A percentile compares a stretch with the other conserved stretches of the same genome.
phyloP scores from a whole-genome alignment of 495 filamentous ascomycete species.

The Lasiosphaeris hirsuta region DNA sequence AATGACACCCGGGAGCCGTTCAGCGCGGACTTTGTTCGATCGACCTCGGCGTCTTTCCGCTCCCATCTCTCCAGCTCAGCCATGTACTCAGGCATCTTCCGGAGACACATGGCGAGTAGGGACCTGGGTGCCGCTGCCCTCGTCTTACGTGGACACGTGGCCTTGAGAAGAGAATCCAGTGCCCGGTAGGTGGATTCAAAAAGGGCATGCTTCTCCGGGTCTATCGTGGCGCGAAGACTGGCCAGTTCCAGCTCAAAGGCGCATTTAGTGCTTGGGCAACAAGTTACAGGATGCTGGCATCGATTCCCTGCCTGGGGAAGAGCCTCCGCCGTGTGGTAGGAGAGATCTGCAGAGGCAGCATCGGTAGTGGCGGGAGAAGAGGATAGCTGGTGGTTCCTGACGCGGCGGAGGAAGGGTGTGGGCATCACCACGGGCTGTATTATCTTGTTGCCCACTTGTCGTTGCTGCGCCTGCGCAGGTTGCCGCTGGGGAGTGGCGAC shows the following conservation, averaged over 20 bases:
- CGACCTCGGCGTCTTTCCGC: conserved; percentile 47
- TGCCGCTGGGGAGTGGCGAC: conserved; percentile 18
- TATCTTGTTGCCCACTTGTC: conserved; percentile 7
- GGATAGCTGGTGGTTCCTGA: conserved; percentile 21
- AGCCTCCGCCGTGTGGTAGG: not conserved
- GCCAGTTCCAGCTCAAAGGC: conserved; percentile 18
- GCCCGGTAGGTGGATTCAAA: conserved; percentile 42
- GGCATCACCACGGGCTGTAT: conserved; percentile 22
- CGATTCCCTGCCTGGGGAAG: not conserved
- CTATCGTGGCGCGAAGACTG: conserved; percentile 7
- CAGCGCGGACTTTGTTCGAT: conserved; percentile 40
- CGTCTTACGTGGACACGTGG: conserved; percentile 30
- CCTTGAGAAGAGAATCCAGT: conserved; percentile 45
- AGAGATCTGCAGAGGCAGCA: not conserved
- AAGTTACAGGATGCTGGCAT: conserved; percentile 8
- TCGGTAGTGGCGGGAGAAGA: conserved; percentile 12
- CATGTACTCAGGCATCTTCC: conserved; percentile 63
- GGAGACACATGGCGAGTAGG: conserved; percentile 62
- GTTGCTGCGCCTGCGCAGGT: conserved; percentile 1
- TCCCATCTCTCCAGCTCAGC: conserved; percentile 54
- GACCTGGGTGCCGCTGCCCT: conserved; percentile 35
- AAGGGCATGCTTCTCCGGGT: conserved; percentile 12
- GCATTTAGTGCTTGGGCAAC: conserved; percentile 11
- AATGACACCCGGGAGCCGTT: conserved; percentile 37
- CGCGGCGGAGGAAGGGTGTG: conserved; percentile 28